Evolutionary conservation across 225 moss, liverwort and hornwort species (phyloP).

Genomic region (Marchantia paleacea): DNA sequence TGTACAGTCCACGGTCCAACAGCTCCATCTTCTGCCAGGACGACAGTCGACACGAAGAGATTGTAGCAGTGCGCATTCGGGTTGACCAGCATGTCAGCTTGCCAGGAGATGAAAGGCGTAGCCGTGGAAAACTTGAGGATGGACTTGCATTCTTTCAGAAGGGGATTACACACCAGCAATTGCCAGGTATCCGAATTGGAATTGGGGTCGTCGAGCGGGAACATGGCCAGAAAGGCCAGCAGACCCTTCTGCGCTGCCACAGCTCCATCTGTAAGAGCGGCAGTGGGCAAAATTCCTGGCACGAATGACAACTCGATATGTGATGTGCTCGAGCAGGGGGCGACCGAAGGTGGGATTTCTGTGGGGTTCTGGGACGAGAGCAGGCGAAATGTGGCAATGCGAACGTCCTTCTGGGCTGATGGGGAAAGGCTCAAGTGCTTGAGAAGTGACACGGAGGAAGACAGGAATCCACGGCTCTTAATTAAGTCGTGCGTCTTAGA

Average conservation of each 20-base stretch:
- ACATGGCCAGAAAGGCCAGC: conserved; percentile 20
- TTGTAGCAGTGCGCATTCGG: conserved; percentile 15
- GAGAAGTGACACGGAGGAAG: conserved; percentile 12
- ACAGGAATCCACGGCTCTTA: conserved; percentile 11
- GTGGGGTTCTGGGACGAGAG: conserved; percentile 1
- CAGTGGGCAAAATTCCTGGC: conserved; percentile 21
- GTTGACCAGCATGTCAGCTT: conserved; percentile 26
- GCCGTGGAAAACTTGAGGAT: conserved; percentile 18
- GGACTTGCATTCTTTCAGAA: conserved; percentile 22
- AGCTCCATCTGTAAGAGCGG: conserved; percentile 22
- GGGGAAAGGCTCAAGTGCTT: conserved; percentile 6
- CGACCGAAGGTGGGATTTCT: conserved; percentile 20
- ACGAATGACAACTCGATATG: conserved; percentile 18
- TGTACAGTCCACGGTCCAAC: conserved; percentile 28
- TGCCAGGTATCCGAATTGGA: conserved; percentile 23
- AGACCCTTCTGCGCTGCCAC: conserved; percentile 25
- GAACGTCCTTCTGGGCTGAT: neutral
- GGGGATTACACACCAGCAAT: conserved; percentile 24
- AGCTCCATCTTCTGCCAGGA: conserved; percentile 16
- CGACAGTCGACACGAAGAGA: conserved; percentile 17
- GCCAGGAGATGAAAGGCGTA: conserved; percentile 25
- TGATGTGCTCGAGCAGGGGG: conserved; percentile 15
- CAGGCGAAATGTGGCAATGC: conserved; percentile 23
- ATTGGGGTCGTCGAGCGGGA: conserved; percentile 13
- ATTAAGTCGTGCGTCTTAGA: conserved; percentile 1